phyloP scores from a whole-genome alignment of 1,284 basidiomycete genomes.

The Melampsora larici-populina region DNA sequence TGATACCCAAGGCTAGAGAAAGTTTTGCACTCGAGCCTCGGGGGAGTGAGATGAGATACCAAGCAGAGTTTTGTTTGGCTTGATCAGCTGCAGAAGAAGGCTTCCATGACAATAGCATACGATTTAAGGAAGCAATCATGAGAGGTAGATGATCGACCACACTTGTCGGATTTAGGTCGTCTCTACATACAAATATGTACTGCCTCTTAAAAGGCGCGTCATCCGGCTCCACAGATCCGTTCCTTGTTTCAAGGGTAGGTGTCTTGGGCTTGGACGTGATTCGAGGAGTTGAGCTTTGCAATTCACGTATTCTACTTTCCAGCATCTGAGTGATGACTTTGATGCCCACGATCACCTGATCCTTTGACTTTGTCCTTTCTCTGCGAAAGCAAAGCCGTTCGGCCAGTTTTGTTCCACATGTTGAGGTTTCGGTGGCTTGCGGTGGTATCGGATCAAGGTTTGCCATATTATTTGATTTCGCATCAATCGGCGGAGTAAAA shows the following conservation, averaged over 20 bases:
- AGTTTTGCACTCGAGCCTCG: constrained; percentile 14
- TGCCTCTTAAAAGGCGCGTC: no score
- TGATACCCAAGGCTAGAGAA: constrained; percentile 22
- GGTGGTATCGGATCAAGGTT: constrained; percentile 8
- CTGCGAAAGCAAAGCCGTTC: neutral
- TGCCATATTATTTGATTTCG: neutral
- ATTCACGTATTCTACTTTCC: constrained; percentile 21
- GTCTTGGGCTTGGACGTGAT: neutral
- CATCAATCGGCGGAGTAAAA: neutral
- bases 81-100: neutral
- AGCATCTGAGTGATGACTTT: constrained; percentile 30
- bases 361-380: neutral
- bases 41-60: constrained; percentile 15
- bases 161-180: constrained; percentile 25
- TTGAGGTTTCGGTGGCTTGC: neutral
- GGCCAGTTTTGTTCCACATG: neutral
- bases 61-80: neutral
- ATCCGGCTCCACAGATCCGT: neutral
- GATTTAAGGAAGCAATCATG: constrained; percentile 25
- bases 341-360: constrained; percentile 17
- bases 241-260: neutral
- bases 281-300: neutral
- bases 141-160: constrained; percentile 39
- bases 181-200: constrained; percentile 35
- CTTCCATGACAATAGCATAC: neutral